Conservation (phyloP, 208 protist species). For the Crithidia thermophila region DNA sequence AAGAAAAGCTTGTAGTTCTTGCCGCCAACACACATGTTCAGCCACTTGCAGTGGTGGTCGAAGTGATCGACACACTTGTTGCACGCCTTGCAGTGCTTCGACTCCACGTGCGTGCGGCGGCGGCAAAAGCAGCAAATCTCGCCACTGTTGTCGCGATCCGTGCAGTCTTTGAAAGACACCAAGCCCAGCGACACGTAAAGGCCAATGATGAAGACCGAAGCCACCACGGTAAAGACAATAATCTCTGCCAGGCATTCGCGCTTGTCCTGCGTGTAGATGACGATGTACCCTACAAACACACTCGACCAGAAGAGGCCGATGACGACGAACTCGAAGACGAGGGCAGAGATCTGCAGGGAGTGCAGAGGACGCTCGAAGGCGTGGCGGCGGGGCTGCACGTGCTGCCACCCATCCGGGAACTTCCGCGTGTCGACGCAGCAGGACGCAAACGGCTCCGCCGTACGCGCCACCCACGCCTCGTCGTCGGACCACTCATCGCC, state of each 20-base stretch:
- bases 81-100: slow-evolving; percentile 91
- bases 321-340: slow-evolving; percentile 44
- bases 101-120: slow-evolving; percentile 47
- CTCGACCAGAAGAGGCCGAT: slow-evolving; percentile 54
- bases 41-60: slow-evolving; percentile 94
- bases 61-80: slow-evolving; percentile 90
- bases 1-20: slow-evolving; percentile 87
- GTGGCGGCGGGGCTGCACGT: slow-evolving; percentile 46
- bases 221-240: slow-evolving; percentile 43
- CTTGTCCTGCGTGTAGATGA: slow-evolving; percentile 45
- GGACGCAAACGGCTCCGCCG: slow-evolving; percentile 27
- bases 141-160: slow-evolving; percentile 51
- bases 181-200: slow-evolving; percentile 29
- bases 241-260: slow-evolving; percentile 42
- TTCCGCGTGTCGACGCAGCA: slow-evolving; percentile 52
- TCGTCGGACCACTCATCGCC: slow-evolving; percentile 16
- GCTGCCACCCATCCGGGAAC: slow-evolving; percentile 56
- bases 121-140: slow-evolving; percentile 72
- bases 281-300: slow-evolving; percentile 47
- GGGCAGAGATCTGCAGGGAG: slow-evolving; percentile 55
- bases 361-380: slow-evolving; percentile 78
- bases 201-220: slow-evolving; percentile 15
- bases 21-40: slow-evolving; percentile 89
- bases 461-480: background rate
- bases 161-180: slow-evolving; percentile 69